These are phyloP conservation scores for Ensete glaucum DNA, from an alignment of 176 grass and related monocot species.

Conservation along the genomic window DNA sequence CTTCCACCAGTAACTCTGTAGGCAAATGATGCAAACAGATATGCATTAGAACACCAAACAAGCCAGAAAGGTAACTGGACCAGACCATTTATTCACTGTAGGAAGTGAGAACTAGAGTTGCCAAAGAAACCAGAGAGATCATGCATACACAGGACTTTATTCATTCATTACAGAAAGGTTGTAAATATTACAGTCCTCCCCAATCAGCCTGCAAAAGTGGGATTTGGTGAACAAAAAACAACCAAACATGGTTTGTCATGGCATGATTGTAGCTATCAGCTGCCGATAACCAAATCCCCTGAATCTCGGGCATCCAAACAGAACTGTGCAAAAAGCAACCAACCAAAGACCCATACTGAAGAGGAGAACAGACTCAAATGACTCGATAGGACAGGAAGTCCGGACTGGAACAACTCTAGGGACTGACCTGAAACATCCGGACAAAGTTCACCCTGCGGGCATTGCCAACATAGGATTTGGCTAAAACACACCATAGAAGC, in stretches of 20 bases:
- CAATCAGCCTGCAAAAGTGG: slow-evolving; percentile 58
- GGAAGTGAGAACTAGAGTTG: too few species aligned
- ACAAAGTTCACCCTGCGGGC: not conserved
- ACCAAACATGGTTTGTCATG: slow-evolving; percentile 59
- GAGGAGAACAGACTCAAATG: slow-evolving; percentile 18
- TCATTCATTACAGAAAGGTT: slow-evolving; percentile 46
- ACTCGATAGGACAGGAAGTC: slow-evolving; percentile 9
- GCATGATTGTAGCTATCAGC: slow-evolving; percentile 27
- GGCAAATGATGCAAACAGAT: too few species aligned
- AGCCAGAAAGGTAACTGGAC: too few species aligned
- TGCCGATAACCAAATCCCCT: slow-evolving; percentile 36
- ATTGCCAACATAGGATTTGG: slow-evolving; percentile 1
- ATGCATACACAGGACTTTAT: too few species aligned
- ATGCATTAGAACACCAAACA: too few species aligned
- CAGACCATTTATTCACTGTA: too few species aligned
- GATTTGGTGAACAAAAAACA: slow-evolving; percentile 64
- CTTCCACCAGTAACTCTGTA: too few species aligned
- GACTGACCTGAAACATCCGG: not conserved
- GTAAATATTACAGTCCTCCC: slow-evolving; percentile 57
- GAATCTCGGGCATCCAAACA: slow-evolving; percentile 44
- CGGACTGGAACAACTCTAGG: slow-evolving; percentile 10
- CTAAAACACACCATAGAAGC: slow-evolving; percentile 15
- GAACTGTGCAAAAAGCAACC: slow-evolving; percentile 56
- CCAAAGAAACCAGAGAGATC: too few species aligned
- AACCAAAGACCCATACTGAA: slow-evolving; percentile 14